Base-by-base conservation (phyloP, 2,329 filamentous ascomycete species). In the Dothideomycetes sp. region DNA sequence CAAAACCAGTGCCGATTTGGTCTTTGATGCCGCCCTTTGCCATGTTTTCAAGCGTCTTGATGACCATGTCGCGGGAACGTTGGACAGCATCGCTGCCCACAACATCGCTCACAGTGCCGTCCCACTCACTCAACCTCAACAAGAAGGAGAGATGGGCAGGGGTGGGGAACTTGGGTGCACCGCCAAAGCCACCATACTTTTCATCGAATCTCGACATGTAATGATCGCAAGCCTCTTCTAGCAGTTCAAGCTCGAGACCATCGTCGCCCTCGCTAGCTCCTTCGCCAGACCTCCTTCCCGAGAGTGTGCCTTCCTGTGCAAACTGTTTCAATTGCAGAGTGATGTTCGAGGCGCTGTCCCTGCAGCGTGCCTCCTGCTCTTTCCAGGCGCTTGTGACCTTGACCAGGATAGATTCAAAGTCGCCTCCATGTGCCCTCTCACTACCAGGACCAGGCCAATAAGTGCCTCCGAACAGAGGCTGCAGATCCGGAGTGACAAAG, bases 381-480 rank as follows among this genome's bases (percentile, higher is more conserved):
- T 74, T 71, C 91, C 91, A 98, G 10, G 78, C 69, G 46, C 72
- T 67, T 7, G 69, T 53, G 16, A 96, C 74, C 62, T 93, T 95
- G 51, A 82, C 71, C 36, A 95, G 61, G 23, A 96, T 86, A 15
- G 81, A 78, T 28, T 94, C 68, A 52, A 95, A 94, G 29, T 84
- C 80, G n/a, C 84, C 72, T 63, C 35, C 32, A 11, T 55, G 57
- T 5, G 56, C 56, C 50, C 55, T 64, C 45, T 60, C 68, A 4
- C 78, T 75, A 34, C 78, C 80, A 0, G 87, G 84, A 1, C 84
- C 84, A 4, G 88, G 86, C 84, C 87, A 96, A 62, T 95, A 96
- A 7, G 89, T 95, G 17, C 89, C 89, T 25, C 91, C 91, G 62
- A 95, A 96, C 8, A 98, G 83, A 1, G 91, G 91, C 55, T 94